Evolutionary conservation across 345 rosid genomes (phyloP).

Genomic region (Turritis glabra): DNA sequence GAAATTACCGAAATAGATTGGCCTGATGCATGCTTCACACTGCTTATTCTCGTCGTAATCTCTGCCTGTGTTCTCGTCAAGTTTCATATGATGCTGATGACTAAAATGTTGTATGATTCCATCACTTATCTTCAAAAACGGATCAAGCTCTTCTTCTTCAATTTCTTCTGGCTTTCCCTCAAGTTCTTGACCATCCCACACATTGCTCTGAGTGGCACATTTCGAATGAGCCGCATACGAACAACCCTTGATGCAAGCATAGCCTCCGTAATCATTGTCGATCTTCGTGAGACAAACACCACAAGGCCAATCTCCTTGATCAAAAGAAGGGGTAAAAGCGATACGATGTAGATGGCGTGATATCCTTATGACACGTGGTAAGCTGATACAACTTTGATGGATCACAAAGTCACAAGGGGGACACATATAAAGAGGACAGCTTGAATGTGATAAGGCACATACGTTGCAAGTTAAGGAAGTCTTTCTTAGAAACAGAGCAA

Average conservation of each 20-base stretch:
- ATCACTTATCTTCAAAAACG: no score
- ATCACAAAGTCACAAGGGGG: background rate
- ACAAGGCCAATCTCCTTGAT: background rate
- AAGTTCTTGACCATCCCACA: background rate
- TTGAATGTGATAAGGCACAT: background rate
- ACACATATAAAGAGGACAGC: background rate
- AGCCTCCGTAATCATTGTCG: background rate
- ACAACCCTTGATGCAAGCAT: background rate
- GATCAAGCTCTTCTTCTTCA: no score
- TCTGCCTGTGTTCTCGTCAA: no score
- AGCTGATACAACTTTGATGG: background rate
- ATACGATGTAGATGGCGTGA: constrained; percentile 12
- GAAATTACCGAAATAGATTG: no score
- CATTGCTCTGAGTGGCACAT: background rate
- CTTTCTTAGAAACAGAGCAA: background rate
- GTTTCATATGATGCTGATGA: no score
- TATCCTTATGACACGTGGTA: background rate
- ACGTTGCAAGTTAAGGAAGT: background rate
- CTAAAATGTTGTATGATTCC: no score
- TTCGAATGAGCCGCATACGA: background rate
- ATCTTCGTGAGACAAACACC: background rate
- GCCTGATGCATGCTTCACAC: no score
- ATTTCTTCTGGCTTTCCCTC: background rate
- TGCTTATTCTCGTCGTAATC: no score
- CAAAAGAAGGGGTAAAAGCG: background rate